Conservation (phyloP, 2,329 filamentous ascomycete genomes). For the Juglanconis sp. region DNA sequence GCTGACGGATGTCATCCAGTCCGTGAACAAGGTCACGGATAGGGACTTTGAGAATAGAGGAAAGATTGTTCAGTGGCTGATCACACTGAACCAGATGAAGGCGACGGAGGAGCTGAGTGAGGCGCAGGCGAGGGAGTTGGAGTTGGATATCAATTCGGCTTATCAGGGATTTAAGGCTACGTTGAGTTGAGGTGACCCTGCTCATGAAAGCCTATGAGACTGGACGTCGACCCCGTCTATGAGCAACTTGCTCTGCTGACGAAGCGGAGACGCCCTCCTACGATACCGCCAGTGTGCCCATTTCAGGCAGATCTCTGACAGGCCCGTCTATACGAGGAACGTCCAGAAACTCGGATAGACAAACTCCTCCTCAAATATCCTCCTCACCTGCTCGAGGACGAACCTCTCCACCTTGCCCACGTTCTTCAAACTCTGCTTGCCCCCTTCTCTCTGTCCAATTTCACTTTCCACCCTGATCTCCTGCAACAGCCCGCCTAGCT, state of each 20-base stretch:
- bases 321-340: slow-evolving; percentile 68
- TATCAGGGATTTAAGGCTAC: slow-evolving; percentile 91
- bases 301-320: not conserved
- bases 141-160: slow-evolving; percentile 89
- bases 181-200: slow-evolving; percentile 45
- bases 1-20: slow-evolving; percentile 92
- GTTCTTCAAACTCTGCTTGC: slow-evolving; percentile 95
- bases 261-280: not conserved
- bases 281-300: not conserved
- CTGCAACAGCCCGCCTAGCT: slow-evolving; percentile 75
- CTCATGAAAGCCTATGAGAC: not conserved
- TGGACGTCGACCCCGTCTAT: not conserved
- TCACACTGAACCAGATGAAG: slow-evolving; percentile 95
- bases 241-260: not conserved
- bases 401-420: slow-evolving; percentile 98
- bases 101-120: slow-evolving; percentile 87
- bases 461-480: slow-evolving; percentile 97
- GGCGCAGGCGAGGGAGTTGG: slow-evolving; percentile 82
- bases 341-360: slow-evolving; percentile 99
- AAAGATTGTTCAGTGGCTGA: slow-evolving; percentile 98
- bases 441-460: slow-evolving; percentile 86
- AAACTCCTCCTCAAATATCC: slow-evolving; percentile 98
- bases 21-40: slow-evolving; percentile 94
- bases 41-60: slow-evolving; percentile 91
- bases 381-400: slow-evolving; percentile 89